Evolutionary conservation across 306 rosid species (phyloP).

Genomic region (Pueraria montana): DNA sequence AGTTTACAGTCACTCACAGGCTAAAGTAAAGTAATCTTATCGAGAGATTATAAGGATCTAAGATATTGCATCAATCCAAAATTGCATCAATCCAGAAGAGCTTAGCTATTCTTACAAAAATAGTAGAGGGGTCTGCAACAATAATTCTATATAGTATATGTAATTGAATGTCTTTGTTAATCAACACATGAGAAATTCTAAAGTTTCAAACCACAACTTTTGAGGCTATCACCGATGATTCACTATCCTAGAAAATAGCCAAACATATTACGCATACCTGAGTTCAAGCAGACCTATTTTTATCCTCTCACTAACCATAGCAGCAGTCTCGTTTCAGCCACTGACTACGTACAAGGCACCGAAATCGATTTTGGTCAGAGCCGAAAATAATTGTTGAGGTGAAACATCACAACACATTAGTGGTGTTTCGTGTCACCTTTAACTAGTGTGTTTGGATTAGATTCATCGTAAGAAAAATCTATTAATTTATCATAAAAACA

Average conservation of each 20-base stretch:
- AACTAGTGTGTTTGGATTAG: neutral
- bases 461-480: no score
- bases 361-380: neutral
- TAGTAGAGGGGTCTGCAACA: no score
- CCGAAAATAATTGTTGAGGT: neutral
- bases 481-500: no score
- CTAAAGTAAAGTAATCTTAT: no score
- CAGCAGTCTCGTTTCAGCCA: neutral
- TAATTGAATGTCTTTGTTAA: neutral
- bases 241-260: neutral
- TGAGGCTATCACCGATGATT: neutral
- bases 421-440: neutral
- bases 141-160: neutral
- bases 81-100: no score
- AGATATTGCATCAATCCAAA: no score
- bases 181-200: neutral
- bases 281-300: neutral
- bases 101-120: no score
- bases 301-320: neutral
- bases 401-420: neutral
- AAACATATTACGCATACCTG: neutral
- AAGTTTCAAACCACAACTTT: neutral
- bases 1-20: no score
- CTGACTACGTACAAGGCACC: neutral
- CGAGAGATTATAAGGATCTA: no score